phyloP scores from a whole-genome alignment of 176 grass and related monocot genomes.

The Themeda triandra region DNA sequence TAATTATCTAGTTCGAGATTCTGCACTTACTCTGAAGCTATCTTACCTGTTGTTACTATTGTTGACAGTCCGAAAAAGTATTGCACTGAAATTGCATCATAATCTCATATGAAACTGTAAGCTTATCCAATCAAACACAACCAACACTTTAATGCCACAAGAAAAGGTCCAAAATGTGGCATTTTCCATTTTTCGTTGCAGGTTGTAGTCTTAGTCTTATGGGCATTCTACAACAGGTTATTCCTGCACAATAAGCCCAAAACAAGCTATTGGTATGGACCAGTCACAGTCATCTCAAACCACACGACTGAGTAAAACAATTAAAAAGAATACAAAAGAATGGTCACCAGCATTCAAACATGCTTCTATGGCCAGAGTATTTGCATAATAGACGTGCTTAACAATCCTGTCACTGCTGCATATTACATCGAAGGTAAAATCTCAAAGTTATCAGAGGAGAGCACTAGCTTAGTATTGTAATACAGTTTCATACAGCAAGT shows the following conservation, averaged over 20 bases:
- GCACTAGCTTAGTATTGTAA: too few relatives aligned
- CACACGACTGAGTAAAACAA: not conserved
- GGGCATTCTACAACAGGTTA: not conserved
- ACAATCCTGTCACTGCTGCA: not conserved
- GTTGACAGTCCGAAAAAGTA: too few relatives aligned
- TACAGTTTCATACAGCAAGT: too few relatives aligned
- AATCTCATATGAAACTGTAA: not conserved
- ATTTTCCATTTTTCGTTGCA: not conserved
- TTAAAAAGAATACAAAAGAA: not conserved
- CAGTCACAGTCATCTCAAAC: not conserved
- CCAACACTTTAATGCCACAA: not conserved
- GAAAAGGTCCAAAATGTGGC: not conserved
- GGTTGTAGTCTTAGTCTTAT: not conserved
- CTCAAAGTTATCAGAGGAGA: not conserved
- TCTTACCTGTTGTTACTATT: too few relatives aligned
- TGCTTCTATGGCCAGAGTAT: not conserved
- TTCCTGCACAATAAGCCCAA: not conserved
- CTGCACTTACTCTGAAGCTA: too few relatives aligned
- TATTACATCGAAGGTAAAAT: not conserved
- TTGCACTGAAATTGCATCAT: too few relatives aligned
- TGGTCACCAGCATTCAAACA: not conserved
- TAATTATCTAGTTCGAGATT: too few relatives aligned
- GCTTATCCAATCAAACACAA: constrained; percentile 23
- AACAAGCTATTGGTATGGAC: not conserved
- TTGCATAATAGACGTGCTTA: not conserved